phyloP scores from a whole-genome alignment of 2,329 filamentous ascomycete genomes.

The Malbranchea cinnamomea region DNA sequence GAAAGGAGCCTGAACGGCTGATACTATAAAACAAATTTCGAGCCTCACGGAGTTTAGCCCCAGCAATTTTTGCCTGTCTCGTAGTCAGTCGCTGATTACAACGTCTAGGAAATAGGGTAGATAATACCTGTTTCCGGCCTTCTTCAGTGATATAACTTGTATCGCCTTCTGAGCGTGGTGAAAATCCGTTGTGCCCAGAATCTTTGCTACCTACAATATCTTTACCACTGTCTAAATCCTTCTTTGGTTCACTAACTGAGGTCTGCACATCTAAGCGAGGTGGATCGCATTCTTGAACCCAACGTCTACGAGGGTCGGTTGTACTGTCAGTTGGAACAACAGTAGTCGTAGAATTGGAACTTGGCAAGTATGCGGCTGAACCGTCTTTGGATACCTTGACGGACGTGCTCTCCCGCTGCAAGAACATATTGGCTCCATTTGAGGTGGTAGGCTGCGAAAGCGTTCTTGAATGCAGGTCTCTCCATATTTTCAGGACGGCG shows the following conservation, averaged over 20 bases:
- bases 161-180: conserved; percentile 1
- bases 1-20: neutral
- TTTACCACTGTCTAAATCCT: neutral
- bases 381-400: no score
- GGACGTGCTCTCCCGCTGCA: no score
- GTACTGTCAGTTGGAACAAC: neutral
- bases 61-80: conserved; percentile 13
- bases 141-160: conserved; percentile 13
- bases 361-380: no score
- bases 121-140: conserved; percentile 13
- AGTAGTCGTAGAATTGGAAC: no score
- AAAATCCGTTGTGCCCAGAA: no score
- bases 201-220: no score
- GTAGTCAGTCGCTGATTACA: conserved; percentile 5
- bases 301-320: conserved; percentile 4
- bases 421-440: neutral
- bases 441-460: neutral
- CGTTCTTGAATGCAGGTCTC: conserved; percentile 15
- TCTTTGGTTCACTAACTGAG: conserved; percentile 1
- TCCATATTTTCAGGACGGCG: conserved; percentile 26
- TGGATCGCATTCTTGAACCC: conserved; percentile 11
- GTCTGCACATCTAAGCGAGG: no score
- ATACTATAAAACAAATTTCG: neutral
- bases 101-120: neutral
- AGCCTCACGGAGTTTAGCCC: conserved; percentile 8